phyloP scores from a whole-genome alignment of 306 rosid genomes.

The Fragaria ananassa region DNA sequence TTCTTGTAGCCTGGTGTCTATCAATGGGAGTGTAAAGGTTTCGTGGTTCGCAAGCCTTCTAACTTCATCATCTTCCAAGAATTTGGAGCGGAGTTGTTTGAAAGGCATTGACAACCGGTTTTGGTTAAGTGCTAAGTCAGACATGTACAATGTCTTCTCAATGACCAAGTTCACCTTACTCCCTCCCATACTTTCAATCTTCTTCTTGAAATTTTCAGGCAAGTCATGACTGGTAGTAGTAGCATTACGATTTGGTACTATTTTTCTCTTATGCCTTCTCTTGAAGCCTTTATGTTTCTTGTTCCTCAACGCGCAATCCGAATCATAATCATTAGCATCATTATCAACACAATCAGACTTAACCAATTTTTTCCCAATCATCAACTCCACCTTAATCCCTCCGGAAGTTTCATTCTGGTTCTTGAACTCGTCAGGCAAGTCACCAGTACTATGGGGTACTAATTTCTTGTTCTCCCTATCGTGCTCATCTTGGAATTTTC shows the following conservation, averaged over 20 bases:
- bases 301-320: not conserved
- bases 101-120: conserved; percentile 8
- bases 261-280: not conserved
- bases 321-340: not conserved
- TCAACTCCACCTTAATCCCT: not conserved
- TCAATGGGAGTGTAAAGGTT: not conserved
- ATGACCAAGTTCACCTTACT: not conserved
- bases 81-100: not conserved
- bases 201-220: conserved; percentile 3
- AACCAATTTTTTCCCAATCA: not conserved
- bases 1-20: not conserved
- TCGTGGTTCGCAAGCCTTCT: not conserved
- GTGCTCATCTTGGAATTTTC: not conserved
- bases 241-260: not conserved
- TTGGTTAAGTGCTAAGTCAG: not conserved
- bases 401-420: not conserved
- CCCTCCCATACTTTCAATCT: conserved; percentile 2
- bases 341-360: not conserved
- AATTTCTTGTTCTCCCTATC: not conserved
- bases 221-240: not conserved
- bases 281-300: not conserved
- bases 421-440: not conserved
- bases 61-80: conserved; percentile 3
- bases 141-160: not conserved
- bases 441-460: not conserved